Evolutionary conservation across 1,284 basidiomycete genomes (phyloP), one percentile per base, ranked within the genome.

Genomic region (Puccinia brachypodii): DNA sequence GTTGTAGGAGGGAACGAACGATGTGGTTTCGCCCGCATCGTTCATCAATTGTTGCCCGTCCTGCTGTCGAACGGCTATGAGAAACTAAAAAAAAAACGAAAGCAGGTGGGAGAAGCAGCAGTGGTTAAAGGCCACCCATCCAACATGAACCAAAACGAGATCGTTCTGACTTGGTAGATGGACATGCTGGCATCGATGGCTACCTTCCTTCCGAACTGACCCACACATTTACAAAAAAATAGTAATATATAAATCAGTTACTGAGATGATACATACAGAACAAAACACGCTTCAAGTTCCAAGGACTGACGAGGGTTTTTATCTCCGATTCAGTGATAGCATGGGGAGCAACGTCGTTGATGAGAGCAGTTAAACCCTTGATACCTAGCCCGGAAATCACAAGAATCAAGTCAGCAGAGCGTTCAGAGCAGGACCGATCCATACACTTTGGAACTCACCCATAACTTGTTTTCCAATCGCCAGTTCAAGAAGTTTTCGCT

Each of bases 31-130:
- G 22, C 97, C 97, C 0, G 92, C 91, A 33, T 99, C 96, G 85
- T 97, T 98, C 86, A 94, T 97, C 84, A 99, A 90, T 89, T 97
- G 91, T 87, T 99, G 95, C 16, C 97, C 96, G 86, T 98, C 96
- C 86, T 92, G 92, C 87, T 97, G 95, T 44, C 97, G 90, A 2
- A 99, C 96, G 19, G 96, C 96, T 83, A 99, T 98, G 83, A 99
- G 91, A 88, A 99, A 99, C 86, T 98, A 95, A 87, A 87, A 86
- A 83, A 31, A 60, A 31, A 50, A 76, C 85, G 82, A 83, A 84
- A 85, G 81, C 84, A 87, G 53, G 50, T 84, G 82, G 42, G 28
- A 47, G n/a, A 47, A 53, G 22, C 25, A n/a, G 47, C 25, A 9
- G 40, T 33, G 3, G 28, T 40, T 11, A 19, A 68, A 19, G 6